These are phyloP conservation scores for Cinnamomum micranthum DNA, from an alignment of 164 flowering plant genomes.

Conservation along the genomic window DNA sequence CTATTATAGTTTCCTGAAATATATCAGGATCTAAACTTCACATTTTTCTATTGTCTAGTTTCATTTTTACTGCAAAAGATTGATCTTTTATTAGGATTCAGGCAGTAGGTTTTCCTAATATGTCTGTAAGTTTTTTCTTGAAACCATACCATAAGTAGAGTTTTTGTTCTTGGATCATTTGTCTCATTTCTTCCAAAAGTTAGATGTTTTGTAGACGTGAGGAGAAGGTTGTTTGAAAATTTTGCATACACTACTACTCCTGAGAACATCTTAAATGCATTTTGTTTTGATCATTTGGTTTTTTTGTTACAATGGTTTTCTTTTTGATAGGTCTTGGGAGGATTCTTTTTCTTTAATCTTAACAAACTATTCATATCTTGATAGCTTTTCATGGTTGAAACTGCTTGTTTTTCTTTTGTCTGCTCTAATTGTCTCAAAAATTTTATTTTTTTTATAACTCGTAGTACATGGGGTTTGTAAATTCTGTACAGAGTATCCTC, in stretches of 20 bases:
- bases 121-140: neutral
- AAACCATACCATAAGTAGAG: neutral
- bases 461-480: neutral
- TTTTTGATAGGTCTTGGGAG: neutral
- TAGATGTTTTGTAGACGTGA: neutral
- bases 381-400: neutral
- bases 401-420: neutral
- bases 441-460: neutral
- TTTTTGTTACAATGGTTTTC: neutral
- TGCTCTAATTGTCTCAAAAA: neutral
- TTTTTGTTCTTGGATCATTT: neutral
- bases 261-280: neutral
- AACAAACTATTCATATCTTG: neutral
- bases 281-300: neutral
- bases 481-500: conserved; percentile 1
- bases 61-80: neutral
- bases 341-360: neutral
- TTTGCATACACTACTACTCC: neutral
- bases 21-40: neutral
- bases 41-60: neutral
- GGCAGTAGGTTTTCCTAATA: neutral
- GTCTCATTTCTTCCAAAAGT: neutral
- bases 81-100: neutral
- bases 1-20: neutral
- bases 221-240: neutral